Evolutionary conservation across 23 red algal genomes (phyloP).

Genomic region (Gracilaria vermiculophylla): DNA sequence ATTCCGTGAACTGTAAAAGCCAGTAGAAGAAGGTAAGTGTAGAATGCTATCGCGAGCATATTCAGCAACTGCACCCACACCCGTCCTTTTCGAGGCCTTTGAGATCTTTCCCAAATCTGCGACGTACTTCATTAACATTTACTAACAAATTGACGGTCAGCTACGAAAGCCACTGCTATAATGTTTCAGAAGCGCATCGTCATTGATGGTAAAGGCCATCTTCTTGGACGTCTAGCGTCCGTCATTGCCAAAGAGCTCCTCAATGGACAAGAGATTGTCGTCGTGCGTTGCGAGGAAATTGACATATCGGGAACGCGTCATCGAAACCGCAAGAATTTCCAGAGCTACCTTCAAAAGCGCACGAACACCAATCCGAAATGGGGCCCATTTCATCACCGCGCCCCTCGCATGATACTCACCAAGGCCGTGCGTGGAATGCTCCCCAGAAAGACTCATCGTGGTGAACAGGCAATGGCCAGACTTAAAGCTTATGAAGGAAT

Average conservation of each 20-base stretch:
- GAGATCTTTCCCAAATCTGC: neutral
- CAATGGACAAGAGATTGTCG: slow-evolving; percentile 89
- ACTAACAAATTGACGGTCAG: neutral
- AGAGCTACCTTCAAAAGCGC: slow-evolving; percentile 90
- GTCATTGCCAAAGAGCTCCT: slow-evolving; percentile 92
- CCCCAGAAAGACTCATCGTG: slow-evolving; percentile 89
- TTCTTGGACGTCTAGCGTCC: slow-evolving; percentile 93
- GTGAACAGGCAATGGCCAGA: slow-evolving; percentile 73
- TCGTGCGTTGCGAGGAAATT: slow-evolving; percentile 96
- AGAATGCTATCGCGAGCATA: neutral
- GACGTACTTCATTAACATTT: neutral
- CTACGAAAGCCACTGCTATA: neutral
- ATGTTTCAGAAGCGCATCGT: slow-evolving; percentile 88
- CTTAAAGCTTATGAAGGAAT: slow-evolving; percentile 92
- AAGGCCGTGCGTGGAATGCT: slow-evolving; percentile 96
- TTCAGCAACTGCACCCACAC: neutral
- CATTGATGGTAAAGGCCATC: slow-evolving; percentile 91
- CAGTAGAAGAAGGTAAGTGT: neutral
- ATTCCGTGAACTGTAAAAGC: too few species aligned
- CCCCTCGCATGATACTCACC: slow-evolving; percentile 88
- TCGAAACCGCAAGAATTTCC: slow-evolving; percentile 92
- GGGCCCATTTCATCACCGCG: slow-evolving; percentile 91
- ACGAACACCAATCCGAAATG: slow-evolving; percentile 91
- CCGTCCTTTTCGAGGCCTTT: neutral
- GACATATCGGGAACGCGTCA: slow-evolving; percentile 88